phyloP scores from a whole-genome alignment of 768 basidiomycete species.

The Suillus variegatus region DNA sequence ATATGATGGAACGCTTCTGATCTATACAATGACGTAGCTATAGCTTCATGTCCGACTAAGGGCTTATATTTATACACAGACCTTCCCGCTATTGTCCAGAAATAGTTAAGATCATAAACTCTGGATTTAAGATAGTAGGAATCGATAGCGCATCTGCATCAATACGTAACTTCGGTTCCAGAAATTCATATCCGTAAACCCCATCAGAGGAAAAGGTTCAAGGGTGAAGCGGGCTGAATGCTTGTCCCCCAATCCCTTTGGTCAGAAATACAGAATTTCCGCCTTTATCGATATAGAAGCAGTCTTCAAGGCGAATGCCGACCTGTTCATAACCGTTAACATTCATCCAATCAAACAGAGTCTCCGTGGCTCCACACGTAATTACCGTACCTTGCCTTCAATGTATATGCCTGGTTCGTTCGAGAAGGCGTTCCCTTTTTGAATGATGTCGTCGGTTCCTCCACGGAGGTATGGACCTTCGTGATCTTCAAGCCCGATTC shows the following conservation, averaged over 20 bases:
- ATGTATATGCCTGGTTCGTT: constrained; percentile 82
- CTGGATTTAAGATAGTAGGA: not conserved
- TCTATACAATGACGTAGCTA: not conserved
- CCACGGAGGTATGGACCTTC: constrained; percentile 81
- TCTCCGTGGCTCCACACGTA: not conserved
- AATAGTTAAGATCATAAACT: not conserved
- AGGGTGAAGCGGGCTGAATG: constrained; percentile 37
- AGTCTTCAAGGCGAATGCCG: constrained; percentile 84
- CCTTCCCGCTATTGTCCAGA: not conserved
- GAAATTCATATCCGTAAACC: not conserved
- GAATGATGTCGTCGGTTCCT: constrained; percentile 58
- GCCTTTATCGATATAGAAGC: constrained; percentile 63
- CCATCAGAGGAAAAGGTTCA: constrained; percentile 19
- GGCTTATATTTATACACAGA: not conserved
- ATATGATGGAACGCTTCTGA: not conserved
- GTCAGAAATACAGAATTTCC: constrained; percentile 64
- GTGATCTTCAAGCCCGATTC: constrained; percentile 84
- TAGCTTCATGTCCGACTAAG: not conserved
- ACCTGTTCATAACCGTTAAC: constrained; percentile 42
- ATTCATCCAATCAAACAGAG: constrained; percentile 12
- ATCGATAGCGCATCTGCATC: too few species aligned
- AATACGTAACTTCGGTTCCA: not conserved
- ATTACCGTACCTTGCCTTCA: constrained; percentile 53
- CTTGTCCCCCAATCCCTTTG: constrained; percentile 60
- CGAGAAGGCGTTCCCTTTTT: constrained; percentile 73